phyloP scores from a whole-genome alignment of 148 eudicot species.

The Rhododendron henanense region DNA sequence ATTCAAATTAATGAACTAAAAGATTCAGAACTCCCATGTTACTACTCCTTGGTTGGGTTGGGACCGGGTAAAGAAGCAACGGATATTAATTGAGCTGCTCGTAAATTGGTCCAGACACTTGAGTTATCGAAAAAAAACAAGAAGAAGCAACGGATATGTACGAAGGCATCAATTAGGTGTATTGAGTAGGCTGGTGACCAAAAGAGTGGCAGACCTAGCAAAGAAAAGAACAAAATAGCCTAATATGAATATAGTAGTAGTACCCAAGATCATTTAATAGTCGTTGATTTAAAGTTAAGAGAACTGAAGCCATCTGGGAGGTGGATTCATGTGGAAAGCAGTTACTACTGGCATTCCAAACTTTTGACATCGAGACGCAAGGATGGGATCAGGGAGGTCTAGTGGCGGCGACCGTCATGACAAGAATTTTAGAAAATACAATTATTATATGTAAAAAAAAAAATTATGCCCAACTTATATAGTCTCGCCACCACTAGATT shows the following conservation, averaged over 20 bases:
- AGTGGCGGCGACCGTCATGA: no score
- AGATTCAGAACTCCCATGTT: not conserved
- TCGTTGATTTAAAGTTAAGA: not conserved
- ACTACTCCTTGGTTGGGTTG: not conserved
- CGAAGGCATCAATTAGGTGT: not conserved
- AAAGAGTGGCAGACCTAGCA: constrained; percentile 11
- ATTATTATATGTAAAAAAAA: no score
- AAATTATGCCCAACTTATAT: no score
- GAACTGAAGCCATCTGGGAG: constrained; percentile 5
- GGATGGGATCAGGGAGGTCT: no score
- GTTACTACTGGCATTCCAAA: constrained; percentile 16
- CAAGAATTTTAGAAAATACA: no score
- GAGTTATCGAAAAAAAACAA: not conserved
- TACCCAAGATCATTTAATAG: not conserved
- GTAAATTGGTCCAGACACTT: not conserved
- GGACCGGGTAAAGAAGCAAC: not conserved
- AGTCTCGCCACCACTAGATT: no score
- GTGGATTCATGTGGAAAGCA: constrained; percentile 19
- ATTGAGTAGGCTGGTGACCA: constrained; percentile 10
- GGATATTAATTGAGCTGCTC: no score
- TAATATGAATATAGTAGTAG: not conserved
- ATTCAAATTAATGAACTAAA: not conserved
- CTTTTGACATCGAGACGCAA: constrained; percentile 7
- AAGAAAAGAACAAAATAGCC: constrained; percentile 17
- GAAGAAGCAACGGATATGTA: not conserved